Percentiles rank a stretch among this genome's conserved stretches.
These are phyloP conservation scores for Diplodia mutila DNA, from an alignment of 2,329 filamentous ascomycete species.

Conservation along the genomic window DNA sequence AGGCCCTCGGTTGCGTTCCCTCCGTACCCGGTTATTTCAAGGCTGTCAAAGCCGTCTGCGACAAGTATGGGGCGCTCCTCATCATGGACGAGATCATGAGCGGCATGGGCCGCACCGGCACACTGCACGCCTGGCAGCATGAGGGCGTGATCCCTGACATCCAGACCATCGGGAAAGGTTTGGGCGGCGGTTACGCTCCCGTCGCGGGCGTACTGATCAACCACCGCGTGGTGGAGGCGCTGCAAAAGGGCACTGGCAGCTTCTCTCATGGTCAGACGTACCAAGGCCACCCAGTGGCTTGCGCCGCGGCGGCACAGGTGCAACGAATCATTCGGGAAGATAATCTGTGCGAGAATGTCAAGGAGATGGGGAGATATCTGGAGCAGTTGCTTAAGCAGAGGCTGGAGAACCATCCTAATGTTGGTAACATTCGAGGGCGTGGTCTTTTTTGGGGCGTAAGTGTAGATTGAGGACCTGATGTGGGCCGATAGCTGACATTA, in stretches of 20 bases:
- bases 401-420: slow-evolving; percentile 52
- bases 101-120: slow-evolving; percentile 63
- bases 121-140: slow-evolving; percentile 65
- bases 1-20: slow-evolving; percentile 71
- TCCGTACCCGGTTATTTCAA: slow-evolving; percentile 69
- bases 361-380: slow-evolving; percentile 56
- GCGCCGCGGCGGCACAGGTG: slow-evolving; percentile 66
- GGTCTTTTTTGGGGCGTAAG: slow-evolving; percentile 63
- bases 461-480: slow-evolving; percentile 28
- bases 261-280: slow-evolving; percentile 68
- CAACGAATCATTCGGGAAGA: slow-evolving; percentile 63
- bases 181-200: slow-evolving; percentile 66
- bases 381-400: slow-evolving; percentile 48
- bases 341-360: slow-evolving; percentile 62
- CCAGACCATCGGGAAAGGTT: slow-evolving; percentile 67
- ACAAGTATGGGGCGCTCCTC: slow-evolving; percentile 72
- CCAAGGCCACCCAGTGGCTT: slow-evolving; percentile 59
- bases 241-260: slow-evolving; percentile 49
- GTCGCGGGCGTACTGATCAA: slow-evolving; percentile 64
- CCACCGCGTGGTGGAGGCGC: slow-evolving; percentile 53
- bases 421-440: slow-evolving; percentile 64
- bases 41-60: slow-evolving; percentile 70
- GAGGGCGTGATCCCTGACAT: slow-evolving; percentile 65
- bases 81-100: slow-evolving; percentile 81
- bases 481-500: slow-evolving; percentile 20